Evolutionary conservation across 177 flowering plant species (phyloP).

Genomic region (Vitis hybrid): DNA sequence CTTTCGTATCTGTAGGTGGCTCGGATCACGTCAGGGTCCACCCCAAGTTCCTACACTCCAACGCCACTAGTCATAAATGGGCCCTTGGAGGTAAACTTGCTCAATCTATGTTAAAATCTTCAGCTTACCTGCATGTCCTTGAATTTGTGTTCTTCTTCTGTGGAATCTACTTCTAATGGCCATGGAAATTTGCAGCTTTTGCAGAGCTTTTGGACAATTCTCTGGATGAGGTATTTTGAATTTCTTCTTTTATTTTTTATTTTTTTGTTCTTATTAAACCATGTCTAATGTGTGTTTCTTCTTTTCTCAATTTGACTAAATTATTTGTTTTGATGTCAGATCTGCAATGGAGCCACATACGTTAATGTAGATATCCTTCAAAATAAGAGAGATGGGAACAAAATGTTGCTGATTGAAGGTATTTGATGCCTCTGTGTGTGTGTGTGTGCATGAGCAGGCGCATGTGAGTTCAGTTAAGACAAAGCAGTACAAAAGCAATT

Average conservation of each 20-base stretch:
- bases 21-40: constrained; percentile 82
- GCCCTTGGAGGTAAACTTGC: constrained; percentile 62
- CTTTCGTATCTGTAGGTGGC: constrained; percentile 27
- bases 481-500: too few relatives aligned
- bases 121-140: not conserved
- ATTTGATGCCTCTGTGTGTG: not conserved
- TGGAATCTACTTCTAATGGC: not conserved
- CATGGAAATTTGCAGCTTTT: constrained; percentile 50
- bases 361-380: constrained; percentile 44
- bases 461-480: too few relatives aligned
- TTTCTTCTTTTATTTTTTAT: not conserved
- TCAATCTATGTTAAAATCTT: not conserved
- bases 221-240: constrained; percentile 38
- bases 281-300: not conserved
- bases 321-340: not conserved
- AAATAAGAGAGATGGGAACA: constrained; percentile 51
- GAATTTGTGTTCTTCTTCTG: not conserved
- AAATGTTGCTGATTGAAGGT: constrained; percentile 78
- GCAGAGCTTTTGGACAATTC: constrained; percentile 89
- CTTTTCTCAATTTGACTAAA: not conserved
- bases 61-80: constrained; percentile 90
- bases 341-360: too few relatives aligned
- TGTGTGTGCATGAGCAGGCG: too few relatives aligned
- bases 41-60: constrained; percentile 76
- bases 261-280: not conserved